Evolutionary conservation across 192 early-diverging fungal species (phyloP).

Genomic region (Podila verticillata): DNA sequence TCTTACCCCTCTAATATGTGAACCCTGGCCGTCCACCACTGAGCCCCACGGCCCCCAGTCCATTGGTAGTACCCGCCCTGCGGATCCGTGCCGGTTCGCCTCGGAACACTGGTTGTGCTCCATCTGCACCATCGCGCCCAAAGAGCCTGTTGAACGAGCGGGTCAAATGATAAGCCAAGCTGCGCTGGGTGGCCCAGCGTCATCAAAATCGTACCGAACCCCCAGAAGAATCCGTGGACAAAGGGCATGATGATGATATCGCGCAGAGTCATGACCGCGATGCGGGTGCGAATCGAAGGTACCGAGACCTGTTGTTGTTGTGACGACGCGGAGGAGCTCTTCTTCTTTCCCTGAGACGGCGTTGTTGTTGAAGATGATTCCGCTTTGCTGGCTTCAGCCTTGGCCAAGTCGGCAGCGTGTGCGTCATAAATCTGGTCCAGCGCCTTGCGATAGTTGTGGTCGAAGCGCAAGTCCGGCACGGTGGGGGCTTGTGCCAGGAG

Average conservation of each 20-base stretch:
- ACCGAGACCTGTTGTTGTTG: slow-evolving; percentile 12
- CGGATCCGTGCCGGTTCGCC: slow-evolving; percentile 36
- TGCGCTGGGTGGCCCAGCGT: slow-evolving; percentile 32
- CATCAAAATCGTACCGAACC: slow-evolving; percentile 36
- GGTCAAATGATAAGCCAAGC: slow-evolving; percentile 14
- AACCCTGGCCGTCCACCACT: slow-evolving; percentile 20
- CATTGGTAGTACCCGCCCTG: not conserved
- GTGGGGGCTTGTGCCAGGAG: slow-evolving; percentile 34
- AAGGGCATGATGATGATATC: slow-evolving; percentile 52
- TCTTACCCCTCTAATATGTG: not conserved
- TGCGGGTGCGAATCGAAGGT: slow-evolving; percentile 16
- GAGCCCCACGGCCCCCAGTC: slow-evolving; percentile 7
- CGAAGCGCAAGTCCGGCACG: slow-evolving; percentile 42
- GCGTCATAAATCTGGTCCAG: slow-evolving; percentile 41
- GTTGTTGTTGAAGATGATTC: not conserved
- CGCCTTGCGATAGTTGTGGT: slow-evolving; percentile 40
- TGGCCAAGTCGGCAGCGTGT: slow-evolving; percentile 23
- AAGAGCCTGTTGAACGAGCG: slow-evolving; percentile 19
- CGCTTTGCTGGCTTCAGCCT: not conserved
- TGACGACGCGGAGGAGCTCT: too few species aligned
- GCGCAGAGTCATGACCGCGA: slow-evolving; percentile 38
- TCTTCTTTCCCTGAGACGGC: too few species aligned
- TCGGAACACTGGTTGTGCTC: not conserved
- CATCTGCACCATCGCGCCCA: slow-evolving; percentile 8
- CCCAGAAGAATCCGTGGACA: slow-evolving; percentile 51